Percentiles rank a stretch among this genome's conserved stretches.
Conservation (phyloP, 2,329 filamentous ascomycete species). For the Trichoderma lentiforme region DNA sequence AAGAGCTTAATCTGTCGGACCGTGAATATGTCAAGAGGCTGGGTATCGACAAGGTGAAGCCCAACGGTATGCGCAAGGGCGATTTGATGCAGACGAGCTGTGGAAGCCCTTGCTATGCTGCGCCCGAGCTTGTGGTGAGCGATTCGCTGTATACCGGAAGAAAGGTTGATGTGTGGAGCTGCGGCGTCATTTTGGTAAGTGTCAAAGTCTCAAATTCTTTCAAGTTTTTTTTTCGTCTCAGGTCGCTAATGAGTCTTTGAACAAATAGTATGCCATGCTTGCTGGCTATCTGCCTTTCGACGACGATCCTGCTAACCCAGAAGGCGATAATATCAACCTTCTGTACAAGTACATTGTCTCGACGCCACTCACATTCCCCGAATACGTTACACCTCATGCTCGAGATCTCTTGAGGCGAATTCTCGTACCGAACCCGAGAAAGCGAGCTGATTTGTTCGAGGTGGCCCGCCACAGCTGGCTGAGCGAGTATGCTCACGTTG, state of each 20-base stretch:
- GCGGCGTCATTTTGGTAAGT: conserved; percentile 93
- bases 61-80: conserved; percentile 74
- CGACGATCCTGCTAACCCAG: conserved; percentile 95
- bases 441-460: conserved; percentile 93
- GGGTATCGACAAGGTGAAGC: conserved; percentile 76
- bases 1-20: conserved; percentile 82
- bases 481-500: conserved; percentile 93
- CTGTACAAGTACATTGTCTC: conserved; percentile 99
- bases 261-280: conserved; percentile 89
- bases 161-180: conserved; percentile 99
- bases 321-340: conserved; percentile 98
- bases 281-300: conserved; percentile 97
- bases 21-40: conserved; percentile 83
- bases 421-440: conserved; percentile 89
- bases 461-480: conserved; percentile 98
- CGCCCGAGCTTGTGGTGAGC: conserved; percentile 93
- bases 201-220: neutral
- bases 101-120: conserved; percentile 95
- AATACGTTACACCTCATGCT: conserved; percentile 97
- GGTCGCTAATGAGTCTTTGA: neutral
- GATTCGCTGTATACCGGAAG: conserved; percentile 95
- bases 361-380: conserved; percentile 93
- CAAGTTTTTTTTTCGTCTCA: neutral
- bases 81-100: conserved; percentile 99
- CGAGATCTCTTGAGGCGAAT: conserved; percentile 89